A percentile compares a stretch with the other conserved stretches of the same genome.
These are phyloP conservation scores for Hericium coralloides DNA, from an alignment of 768 basidiomycete species.

Conservation along the genomic window DNA sequence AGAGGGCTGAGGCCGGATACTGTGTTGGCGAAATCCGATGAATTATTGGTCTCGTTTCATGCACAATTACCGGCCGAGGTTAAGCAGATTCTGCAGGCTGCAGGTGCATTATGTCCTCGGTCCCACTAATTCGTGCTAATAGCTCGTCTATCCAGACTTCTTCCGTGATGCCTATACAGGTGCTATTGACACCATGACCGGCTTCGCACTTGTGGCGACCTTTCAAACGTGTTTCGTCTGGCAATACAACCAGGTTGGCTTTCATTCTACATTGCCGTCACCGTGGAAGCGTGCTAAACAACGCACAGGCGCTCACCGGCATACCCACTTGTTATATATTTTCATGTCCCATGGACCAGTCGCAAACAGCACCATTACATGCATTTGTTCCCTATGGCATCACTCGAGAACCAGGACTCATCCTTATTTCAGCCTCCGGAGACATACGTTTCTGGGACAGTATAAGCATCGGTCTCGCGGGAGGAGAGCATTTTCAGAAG, in stretches of 20 bases:
- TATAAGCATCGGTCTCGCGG: constrained; percentile 75
- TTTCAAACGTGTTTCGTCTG: constrained; percentile 73
- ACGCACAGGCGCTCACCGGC: constrained; percentile 46
- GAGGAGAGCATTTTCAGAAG: constrained; percentile 58
- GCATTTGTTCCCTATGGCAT: constrained; percentile 56
- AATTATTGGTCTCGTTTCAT: constrained; percentile 58
- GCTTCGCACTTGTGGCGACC: constrained; percentile 68
- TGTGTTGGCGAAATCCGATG: constrained; percentile 65
- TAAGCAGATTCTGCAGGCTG: constrained; percentile 57
- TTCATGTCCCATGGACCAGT: constrained; percentile 51
- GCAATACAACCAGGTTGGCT: constrained; percentile 62
- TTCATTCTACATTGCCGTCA: background rate
- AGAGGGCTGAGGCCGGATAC: constrained; percentile 24
- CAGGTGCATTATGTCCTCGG: constrained; percentile 35
- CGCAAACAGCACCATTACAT: constrained; percentile 38
- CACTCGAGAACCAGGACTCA: constrained; percentile 78
- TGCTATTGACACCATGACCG: constrained; percentile 60
- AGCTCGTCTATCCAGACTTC: constrained; percentile 40
- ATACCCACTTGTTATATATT: constrained; percentile 81
- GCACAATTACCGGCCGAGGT: constrained; percentile 66
- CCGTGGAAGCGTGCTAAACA: background rate
- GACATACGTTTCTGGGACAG: constrained; percentile 83
- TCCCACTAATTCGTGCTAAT: background rate
- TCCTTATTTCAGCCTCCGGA: constrained; percentile 65
- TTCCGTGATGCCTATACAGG: constrained; percentile 59